Conservation (phyloP, 1,139 yeast species). For the Yamadazyma jaroonii region DNA sequence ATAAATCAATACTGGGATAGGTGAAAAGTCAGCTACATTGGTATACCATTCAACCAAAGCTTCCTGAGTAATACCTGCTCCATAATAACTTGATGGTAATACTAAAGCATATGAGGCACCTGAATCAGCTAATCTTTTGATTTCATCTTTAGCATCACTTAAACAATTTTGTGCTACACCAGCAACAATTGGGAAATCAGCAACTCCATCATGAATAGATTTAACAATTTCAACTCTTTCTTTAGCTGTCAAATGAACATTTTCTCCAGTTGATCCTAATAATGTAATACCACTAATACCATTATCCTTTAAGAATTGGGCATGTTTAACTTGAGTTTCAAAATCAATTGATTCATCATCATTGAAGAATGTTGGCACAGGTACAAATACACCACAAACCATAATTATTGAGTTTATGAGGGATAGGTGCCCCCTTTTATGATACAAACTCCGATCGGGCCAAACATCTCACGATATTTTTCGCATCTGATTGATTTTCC, state of each 20-base stretch:
- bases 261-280: conserved; percentile 45
- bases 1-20: conserved; percentile 46
- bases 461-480: background rate
- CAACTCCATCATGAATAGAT: conserved; percentile 32
- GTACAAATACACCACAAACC: conserved; percentile 27
- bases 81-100: conserved; percentile 47
- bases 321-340: conserved; percentile 33
- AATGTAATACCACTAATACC: conserved; percentile 35
- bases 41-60: conserved; percentile 44
- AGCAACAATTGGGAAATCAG: conserved; percentile 38
- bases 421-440: no score
- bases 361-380: conserved; percentile 39
- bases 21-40: conserved; percentile 42
- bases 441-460: no score
- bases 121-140: conserved; percentile 29
- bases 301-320: conserved; percentile 25
- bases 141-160: conserved; percentile 38
- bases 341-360: conserved; percentile 28
- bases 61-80: conserved; percentile 35
- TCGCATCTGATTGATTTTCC: background rate
- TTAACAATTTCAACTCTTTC: conserved; percentile 36
- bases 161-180: conserved; percentile 44
- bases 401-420: no score
- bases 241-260: conserved; percentile 39
- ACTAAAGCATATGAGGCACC: conserved; percentile 48